phyloP scores from a whole-genome alignment of 1,284 basidiomycete species.

The Lentinula novae-zelandiae region DNA sequence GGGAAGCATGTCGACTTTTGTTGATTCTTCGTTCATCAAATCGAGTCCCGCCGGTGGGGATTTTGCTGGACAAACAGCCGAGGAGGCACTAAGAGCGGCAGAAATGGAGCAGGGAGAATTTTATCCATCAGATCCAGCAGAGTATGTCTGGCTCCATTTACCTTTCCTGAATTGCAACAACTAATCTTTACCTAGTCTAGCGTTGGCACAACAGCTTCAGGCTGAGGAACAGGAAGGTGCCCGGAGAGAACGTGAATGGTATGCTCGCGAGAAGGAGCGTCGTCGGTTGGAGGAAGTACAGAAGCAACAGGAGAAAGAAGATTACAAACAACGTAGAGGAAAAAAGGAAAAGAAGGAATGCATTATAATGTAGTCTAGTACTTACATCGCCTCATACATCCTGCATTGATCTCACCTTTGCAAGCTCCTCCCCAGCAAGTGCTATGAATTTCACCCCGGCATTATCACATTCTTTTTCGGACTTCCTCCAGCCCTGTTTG shows the following conservation, averaged over 20 bases:
- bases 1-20: constrained; percentile 70
- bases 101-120: constrained; percentile 34
- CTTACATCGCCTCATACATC: neutral
- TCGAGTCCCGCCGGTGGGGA: constrained; percentile 74
- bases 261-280: constrained; percentile 31
- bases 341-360: constrained; percentile 53
- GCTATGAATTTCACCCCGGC: constrained; percentile 8
- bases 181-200: constrained; percentile 36
- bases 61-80: constrained; percentile 70
- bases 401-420: constrained; percentile 4
- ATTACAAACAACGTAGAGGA: constrained; percentile 34
- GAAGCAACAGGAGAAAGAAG: constrained; percentile 27
- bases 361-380: constrained; percentile 51
- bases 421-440: constrained; percentile 12
- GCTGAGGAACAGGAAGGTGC: constrained; percentile 65
- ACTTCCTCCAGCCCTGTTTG: constrained; percentile 23
- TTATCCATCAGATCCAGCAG: constrained; percentile 44
- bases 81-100: constrained; percentile 47
- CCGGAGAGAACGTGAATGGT: constrained; percentile 33
- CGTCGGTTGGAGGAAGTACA: constrained; percentile 25
- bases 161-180: neutral
- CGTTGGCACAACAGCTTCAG: constrained; percentile 68
- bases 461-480: constrained; percentile 18
- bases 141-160: constrained; percentile 37
- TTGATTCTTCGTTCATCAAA: constrained; percentile 64